phyloP scores from a whole-genome alignment of 2,329 filamentous ascomycete species.

The Didymella glomerata region DNA sequence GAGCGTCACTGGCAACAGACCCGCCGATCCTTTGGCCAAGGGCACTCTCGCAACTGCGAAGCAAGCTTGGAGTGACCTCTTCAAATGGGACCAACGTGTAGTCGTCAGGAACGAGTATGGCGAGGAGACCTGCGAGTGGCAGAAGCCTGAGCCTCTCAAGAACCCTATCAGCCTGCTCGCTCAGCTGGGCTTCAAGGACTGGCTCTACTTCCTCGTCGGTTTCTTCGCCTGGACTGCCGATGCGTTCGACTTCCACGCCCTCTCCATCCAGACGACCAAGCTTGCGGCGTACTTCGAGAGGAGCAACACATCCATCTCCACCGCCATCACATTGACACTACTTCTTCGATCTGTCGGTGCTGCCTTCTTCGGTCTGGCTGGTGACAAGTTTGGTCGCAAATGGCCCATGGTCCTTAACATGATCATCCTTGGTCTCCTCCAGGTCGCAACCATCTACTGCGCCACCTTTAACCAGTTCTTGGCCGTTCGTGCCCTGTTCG shows the following conservation, averaged over 20 bases:
- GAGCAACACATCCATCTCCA: slow-evolving; percentile 74
- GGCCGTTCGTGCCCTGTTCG: slow-evolving; percentile 76
- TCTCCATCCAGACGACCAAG: slow-evolving; percentile 80
- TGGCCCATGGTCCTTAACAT: slow-evolving; percentile 86
- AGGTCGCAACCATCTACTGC: slow-evolving; percentile 81
- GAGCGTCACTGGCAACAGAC: slow-evolving; percentile 51
- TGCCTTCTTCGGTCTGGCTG: slow-evolving; percentile 76
- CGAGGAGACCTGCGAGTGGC: slow-evolving; percentile 73
- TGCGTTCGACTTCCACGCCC: slow-evolving; percentile 83
- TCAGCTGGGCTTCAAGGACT: slow-evolving; percentile 70
- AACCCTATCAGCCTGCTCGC: slow-evolving; percentile 76
- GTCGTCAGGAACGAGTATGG: slow-evolving; percentile 71
- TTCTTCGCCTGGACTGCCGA: slow-evolving; percentile 81
- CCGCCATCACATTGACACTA: slow-evolving; percentile 78
- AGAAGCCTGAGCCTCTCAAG: slow-evolving; percentile 68
- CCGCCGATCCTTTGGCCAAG: slow-evolving; percentile 72
- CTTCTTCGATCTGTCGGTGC: slow-evolving; percentile 79
- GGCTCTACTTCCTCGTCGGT: slow-evolving; percentile 78
- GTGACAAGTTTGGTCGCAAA: slow-evolving; percentile 82
- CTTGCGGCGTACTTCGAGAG: slow-evolving; percentile 66
- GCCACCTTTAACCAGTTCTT: slow-evolving; percentile 76
- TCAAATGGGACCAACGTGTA: slow-evolving; percentile 77
- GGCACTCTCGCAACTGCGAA: slow-evolving; percentile 71
- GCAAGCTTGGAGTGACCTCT: slow-evolving; percentile 70
- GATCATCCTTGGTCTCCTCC: slow-evolving; percentile 73